Evolutionary conservation across 306 rosid species (phyloP).

Genomic region (Cucumis cinereus): DNA sequence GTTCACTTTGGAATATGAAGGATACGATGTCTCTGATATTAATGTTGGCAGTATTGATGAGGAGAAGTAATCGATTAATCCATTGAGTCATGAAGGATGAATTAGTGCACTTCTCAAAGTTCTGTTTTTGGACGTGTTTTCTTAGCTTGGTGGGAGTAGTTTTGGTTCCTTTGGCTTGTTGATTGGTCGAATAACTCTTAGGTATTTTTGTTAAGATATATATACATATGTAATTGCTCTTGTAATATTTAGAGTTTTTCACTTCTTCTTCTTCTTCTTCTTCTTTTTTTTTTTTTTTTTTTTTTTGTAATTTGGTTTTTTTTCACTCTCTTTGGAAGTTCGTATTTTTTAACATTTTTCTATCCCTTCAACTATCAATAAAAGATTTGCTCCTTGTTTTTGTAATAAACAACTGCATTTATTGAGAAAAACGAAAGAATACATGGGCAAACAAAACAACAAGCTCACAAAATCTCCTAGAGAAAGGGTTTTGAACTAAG

Average conservation of each 20-base stretch:
- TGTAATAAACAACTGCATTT: no score
- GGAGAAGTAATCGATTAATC: background rate
- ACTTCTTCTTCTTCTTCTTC: no score
- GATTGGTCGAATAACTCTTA: no score
- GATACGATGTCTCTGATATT: background rate
- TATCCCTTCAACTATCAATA: background rate
- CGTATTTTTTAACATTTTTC: background rate
- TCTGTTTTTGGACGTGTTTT: background rate
- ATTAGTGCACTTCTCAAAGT: background rate
- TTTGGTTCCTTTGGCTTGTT: no score
- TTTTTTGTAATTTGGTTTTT: background rate
- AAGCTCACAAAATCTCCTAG: no score
- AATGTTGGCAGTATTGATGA: background rate
- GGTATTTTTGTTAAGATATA: no score
- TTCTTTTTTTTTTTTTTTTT: no score
- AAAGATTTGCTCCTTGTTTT: no score
- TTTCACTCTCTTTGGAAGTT: background rate
- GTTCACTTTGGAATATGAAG: background rate
- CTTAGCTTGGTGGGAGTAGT: no score
- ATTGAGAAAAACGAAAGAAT: no score
- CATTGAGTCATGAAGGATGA: background rate
- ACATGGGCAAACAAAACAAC: no score
- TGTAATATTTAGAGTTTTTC: background rate
- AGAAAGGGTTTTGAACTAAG: no score
- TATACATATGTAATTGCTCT: background rate